Base-by-base conservation (phyloP, 1,139 yeast species). In the Blastobotrys buckinghamii region DNA sequence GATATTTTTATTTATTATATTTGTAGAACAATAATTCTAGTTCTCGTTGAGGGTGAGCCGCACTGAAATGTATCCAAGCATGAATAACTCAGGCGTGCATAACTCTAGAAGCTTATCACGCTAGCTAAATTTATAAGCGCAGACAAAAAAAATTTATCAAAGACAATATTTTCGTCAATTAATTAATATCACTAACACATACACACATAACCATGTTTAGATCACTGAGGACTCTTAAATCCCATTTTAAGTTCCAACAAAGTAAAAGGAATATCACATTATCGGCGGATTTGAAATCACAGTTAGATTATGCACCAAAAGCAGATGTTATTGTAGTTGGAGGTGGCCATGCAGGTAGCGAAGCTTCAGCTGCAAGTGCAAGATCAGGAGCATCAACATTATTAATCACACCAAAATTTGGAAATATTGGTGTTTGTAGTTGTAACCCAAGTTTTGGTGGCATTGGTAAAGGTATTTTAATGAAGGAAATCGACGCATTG, bases 381-480 rank as follows among this genome's bases (percentile, higher is more conserved):
- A 73, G 98, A 53, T 65, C 86, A 0, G 97, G 97, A 0, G 76
- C 84, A 1, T 55, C 63, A 2, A 87, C 97, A 0, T 70, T 84
- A 1, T 72, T 94, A 29, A 74, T 94, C 2, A 92, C 98, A 0
- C 98, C 96, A 0, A 74, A 73, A 45, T 64, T 80, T 29, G 64
- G 74, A 33, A 86, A 88, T 60, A 81, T 94, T 10, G 99, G 99
- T 0, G 85, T 95, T 0, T 94, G 97, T 29, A 88, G 96, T 1
- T 94, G 99, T 64, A 94, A 94, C 63, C 99, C 99, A 4, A 89
- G 89, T 43, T 87, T 89, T 84, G 99, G 98, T 36, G 99, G 99
- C 47, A 94, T 94, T 45, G 99, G 98, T 1, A 94, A 94, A 61
- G 99, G 98, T 17, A 92, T 96, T 1, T 70, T 94, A 45, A 69